phyloP scores from a whole-genome alignment of 345 rosid species.

The Brassica incana region DNA sequence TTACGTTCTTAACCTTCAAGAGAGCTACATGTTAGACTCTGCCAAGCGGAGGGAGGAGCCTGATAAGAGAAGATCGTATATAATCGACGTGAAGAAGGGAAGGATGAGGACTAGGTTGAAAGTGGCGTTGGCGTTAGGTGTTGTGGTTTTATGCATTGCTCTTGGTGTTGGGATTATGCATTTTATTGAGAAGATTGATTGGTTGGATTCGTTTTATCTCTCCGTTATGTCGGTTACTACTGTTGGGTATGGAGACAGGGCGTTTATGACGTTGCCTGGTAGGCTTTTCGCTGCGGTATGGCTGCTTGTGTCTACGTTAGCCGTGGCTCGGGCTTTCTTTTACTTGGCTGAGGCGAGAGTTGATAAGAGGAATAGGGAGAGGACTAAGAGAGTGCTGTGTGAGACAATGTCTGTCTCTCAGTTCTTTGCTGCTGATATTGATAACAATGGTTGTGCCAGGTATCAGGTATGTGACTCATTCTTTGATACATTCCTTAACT shows the following conservation, averaged over 20 bases:
- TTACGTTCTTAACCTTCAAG: conserved; percentile 93
- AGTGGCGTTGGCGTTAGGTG: conserved; percentile 87
- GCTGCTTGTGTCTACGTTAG: conserved; percentile 89
- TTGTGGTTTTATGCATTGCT: conserved; percentile 88
- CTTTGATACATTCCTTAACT: not conserved
- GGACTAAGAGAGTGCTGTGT: conserved; percentile 85
- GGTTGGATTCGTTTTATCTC: conserved; percentile 88
- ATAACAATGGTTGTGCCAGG: conserved; percentile 94
- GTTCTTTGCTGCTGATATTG: conserved; percentile 94
- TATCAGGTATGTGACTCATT: conserved; percentile 61
- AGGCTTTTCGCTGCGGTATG: conserved; percentile 83
- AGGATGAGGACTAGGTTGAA: conserved; percentile 97
- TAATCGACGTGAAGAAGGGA: conserved; percentile 90
- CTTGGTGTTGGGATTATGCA: conserved; percentile 80
- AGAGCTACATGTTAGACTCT: conserved; percentile 67
- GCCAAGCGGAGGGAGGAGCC: conserved; percentile 50
- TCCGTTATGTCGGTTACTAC: conserved; percentile 98
- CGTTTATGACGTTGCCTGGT: conserved; percentile 71
- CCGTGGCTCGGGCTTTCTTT: conserved; percentile 84
- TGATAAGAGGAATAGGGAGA: conserved; percentile 80
- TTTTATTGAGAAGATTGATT: conserved; percentile 70
- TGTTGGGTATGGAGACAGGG: conserved; percentile 88
- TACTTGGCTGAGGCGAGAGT: conserved; percentile 92
- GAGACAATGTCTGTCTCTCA: conserved; percentile 86
- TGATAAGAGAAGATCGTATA: conserved; percentile 53